These are phyloP conservation scores for Diaporthe citriasiana DNA, from an alignment of 2,329 filamentous ascomycete species.

Conservation along the genomic window DNA sequence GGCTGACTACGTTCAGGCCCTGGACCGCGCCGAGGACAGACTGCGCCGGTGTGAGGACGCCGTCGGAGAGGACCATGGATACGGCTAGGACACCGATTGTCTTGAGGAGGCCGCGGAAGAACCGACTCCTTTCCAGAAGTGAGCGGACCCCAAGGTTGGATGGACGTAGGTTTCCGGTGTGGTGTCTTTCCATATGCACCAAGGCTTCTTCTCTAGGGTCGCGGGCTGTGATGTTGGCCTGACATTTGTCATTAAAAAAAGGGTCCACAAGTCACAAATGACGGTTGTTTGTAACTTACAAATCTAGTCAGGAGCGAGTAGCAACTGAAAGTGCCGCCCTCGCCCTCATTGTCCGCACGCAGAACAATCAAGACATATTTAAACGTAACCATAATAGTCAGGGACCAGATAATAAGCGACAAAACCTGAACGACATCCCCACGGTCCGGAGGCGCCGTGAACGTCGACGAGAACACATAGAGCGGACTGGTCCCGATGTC, in stretches of 20 bases:
- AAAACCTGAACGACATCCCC: slow-evolving; percentile 73
- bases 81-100: slow-evolving; percentile 74
- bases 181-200: slow-evolving; percentile 70
- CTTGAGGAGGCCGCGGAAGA: slow-evolving; percentile 68
- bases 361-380: slow-evolving; percentile 77
- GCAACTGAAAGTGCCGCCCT: slow-evolving; percentile 77
- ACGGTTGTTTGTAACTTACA: slow-evolving; percentile 37
- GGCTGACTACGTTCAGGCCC: slow-evolving; percentile 69
- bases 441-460: slow-evolving; percentile 65
- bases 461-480: slow-evolving; percentile 78
- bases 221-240: slow-evolving; percentile 70
- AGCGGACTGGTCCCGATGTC: slow-evolving; percentile 65
- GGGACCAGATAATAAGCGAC: slow-evolving; percentile 76
- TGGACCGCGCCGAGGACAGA: slow-evolving; percentile 78
- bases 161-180: slow-evolving; percentile 66
- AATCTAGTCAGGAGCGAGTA: slow-evolving; percentile 75
- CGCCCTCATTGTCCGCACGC: slow-evolving; percentile 76
- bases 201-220: slow-evolving; percentile 70
- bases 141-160: slow-evolving; percentile 66
- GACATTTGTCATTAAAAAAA: background rate
- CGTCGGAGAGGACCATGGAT: slow-evolving; percentile 74
- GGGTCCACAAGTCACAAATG: accelerated
- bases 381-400: slow-evolving; percentile 77
- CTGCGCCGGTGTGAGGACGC: slow-evolving; percentile 76
- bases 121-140: slow-evolving; percentile 68